phyloP scores from a whole-genome alignment of 2,329 filamentous ascomycete genomes.

The Raffaelea deltoideospora region DNA sequence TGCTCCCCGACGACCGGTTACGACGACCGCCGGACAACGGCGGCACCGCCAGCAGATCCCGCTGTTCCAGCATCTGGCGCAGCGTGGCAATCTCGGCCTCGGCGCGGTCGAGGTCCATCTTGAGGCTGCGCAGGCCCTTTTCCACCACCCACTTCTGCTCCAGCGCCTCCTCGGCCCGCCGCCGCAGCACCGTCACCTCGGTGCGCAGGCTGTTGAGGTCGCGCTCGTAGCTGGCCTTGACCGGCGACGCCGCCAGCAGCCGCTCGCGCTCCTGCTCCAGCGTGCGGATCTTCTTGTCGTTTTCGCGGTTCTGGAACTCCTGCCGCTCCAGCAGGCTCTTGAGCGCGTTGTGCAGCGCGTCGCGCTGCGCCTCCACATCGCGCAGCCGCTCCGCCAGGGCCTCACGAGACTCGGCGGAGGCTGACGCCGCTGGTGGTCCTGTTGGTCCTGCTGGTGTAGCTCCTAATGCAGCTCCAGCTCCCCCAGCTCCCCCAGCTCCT shows the following conservation, averaged over 20 bases:
- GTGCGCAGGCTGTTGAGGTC: constrained; percentile 68
- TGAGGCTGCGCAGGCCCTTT: constrained; percentile 27
- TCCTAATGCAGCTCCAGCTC: neutral
- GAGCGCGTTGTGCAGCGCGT: constrained; percentile 77
- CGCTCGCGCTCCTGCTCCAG: constrained; percentile 68
- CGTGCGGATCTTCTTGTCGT: constrained; percentile 62
- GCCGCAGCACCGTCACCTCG: constrained; percentile 72
- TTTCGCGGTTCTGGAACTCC: constrained; percentile 69
- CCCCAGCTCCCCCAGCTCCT: neutral
- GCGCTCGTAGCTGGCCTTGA: constrained; percentile 64
- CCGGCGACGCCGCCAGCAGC: constrained; percentile 52
- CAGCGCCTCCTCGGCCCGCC: constrained; percentile 80
- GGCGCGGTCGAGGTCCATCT: constrained; percentile 92
- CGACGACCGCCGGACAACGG: no score
- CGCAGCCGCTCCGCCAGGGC: constrained; percentile 66
- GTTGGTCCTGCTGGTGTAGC: constrained; percentile 3
- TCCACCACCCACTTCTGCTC: constrained; percentile 66
- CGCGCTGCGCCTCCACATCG: constrained; percentile 84
- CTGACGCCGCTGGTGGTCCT: neutral
- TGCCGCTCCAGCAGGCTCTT: constrained; percentile 77
- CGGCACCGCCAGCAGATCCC: constrained; percentile 58
- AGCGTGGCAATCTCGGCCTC: constrained; percentile 86
- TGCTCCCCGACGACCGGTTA: constrained; percentile 12
- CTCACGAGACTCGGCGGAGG: constrained; percentile 44
- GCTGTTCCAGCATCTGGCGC: constrained; percentile 60